Percentiles rank a stretch among this genome's conserved stretches.
These are phyloP conservation scores for Phytophthora sp. DNA, from an alignment of 352 stramenopile species.

Conservation along the genomic window DNA sequence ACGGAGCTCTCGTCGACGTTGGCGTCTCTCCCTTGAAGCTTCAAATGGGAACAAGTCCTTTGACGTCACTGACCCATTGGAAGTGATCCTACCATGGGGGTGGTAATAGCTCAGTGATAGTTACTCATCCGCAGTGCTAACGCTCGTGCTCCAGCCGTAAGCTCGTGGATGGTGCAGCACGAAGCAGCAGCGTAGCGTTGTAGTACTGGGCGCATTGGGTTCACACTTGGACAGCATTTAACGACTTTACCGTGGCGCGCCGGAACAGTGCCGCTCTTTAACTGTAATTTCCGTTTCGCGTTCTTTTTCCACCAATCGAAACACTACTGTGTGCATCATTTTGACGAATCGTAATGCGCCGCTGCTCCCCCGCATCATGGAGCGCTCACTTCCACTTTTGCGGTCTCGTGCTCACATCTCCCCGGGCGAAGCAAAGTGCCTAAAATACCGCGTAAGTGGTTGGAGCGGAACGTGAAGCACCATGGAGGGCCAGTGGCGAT, in stretches of 20 bases:
- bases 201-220: constrained; percentile 5
- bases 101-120: constrained; percentile 10
- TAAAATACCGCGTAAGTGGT: constrained; percentile 18
- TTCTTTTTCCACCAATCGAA: constrained; percentile 30
- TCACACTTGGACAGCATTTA: constrained; percentile 13
- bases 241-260: not conserved
- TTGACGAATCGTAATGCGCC: constrained; percentile 23
- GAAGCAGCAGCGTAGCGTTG: constrained; percentile 25
- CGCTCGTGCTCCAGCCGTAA: not conserved
- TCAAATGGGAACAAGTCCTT: not conserved
- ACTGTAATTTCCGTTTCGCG: constrained; percentile 29
- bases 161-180: constrained; percentile 24
- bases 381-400: constrained; percentile 57
- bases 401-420: constrained; percentile 27
- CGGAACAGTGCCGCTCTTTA: constrained; percentile 19
- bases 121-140: not conserved
- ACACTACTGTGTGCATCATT: not conserved
- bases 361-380: not conserved
- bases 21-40: not conserved
- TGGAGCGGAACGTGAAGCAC: constrained; percentile 26
- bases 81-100: not conserved
- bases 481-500: constrained; percentile 75
- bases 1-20: not conserved
- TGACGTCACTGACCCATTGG: not conserved
- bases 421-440: constrained; percentile 7